phyloP scores from a whole-genome alignment of 306 rosid genomes.

The Calophaca sinica region DNA sequence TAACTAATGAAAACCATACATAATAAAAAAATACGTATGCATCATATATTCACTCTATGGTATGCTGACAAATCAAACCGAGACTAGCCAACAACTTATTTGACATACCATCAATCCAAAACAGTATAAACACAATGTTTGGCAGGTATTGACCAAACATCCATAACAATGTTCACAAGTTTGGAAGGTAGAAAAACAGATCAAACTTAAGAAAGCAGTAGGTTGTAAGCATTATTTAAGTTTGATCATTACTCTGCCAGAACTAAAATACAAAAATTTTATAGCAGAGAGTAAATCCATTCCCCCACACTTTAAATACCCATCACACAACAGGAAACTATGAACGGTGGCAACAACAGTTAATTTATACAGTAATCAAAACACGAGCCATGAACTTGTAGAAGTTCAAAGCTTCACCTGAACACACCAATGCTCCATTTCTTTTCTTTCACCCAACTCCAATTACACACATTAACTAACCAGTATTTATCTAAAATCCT shows the following conservation, averaged over 20 bases:
- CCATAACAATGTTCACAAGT: neutral
- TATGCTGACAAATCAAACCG: neutral
- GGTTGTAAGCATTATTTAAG: neutral
- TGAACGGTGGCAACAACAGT: neutral
- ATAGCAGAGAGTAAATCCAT: neutral
- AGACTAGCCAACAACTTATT: neutral
- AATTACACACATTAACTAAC: neutral
- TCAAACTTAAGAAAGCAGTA: neutral
- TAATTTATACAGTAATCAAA: neutral
- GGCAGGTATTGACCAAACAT: neutral
- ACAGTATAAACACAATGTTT: too few species aligned
- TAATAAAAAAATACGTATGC: too few species aligned
- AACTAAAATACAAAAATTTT: neutral
- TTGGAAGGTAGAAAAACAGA: neutral
- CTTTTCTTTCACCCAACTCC: neutral
- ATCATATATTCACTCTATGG: neutral
- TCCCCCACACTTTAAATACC: neutral
- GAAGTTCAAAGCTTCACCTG: too few species aligned
- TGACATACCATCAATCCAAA: neutral
- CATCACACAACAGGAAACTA: neutral
- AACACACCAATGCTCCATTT: neutral
- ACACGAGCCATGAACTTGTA: too few species aligned
- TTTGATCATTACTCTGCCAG: neutral
- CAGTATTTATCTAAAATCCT: neutral
- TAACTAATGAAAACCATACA: conserved; percentile 3